Conservation (phyloP, 176 grass and related monocot species). For the Stipa capillata region DNA sequence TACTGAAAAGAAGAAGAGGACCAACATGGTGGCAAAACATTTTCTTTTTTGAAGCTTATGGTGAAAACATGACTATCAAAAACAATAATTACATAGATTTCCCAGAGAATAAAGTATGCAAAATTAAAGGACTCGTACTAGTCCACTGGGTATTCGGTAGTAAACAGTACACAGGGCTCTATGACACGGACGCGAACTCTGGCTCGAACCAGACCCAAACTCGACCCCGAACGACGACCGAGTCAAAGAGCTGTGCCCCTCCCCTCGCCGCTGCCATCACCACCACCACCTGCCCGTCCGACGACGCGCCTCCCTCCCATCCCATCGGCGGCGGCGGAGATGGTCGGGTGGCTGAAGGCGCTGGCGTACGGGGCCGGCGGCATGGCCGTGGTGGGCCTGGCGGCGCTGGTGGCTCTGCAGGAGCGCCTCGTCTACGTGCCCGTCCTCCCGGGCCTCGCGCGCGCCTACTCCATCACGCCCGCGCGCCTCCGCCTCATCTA, state of each 20-base stretch:
- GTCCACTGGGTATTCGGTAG: too few species aligned
- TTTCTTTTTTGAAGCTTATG: too few species aligned
- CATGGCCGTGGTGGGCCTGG: slow-evolving; percentile 63
- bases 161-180: too few species aligned
- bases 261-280: too few species aligned
- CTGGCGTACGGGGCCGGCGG: slow-evolving; percentile 70
- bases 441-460: slow-evolving; percentile 76
- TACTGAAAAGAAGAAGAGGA: too few species aligned
- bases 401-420: slow-evolving; percentile 87
- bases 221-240: neutral
- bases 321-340: slow-evolving; percentile 33
- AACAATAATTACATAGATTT: too few species aligned
- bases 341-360: slow-evolving; percentile 65
- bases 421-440: slow-evolving; percentile 97
- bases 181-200: neutral
- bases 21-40: too few species aligned
- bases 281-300: neutral
- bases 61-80: too few species aligned
- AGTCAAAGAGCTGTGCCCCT: neutral
- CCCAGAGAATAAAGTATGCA: too few species aligned
- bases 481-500: slow-evolving; percentile 55
- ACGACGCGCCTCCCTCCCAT: slow-evolving; percentile 23
- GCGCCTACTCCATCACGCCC: slow-evolving; percentile 72
- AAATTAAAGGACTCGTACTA: too few species aligned
- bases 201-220: slow-evolving; percentile 1